These are phyloP conservation scores for Lasiodiplodia citricola DNA, from an alignment of 2,329 filamentous ascomycete genomes.

Conservation along the genomic window DNA sequence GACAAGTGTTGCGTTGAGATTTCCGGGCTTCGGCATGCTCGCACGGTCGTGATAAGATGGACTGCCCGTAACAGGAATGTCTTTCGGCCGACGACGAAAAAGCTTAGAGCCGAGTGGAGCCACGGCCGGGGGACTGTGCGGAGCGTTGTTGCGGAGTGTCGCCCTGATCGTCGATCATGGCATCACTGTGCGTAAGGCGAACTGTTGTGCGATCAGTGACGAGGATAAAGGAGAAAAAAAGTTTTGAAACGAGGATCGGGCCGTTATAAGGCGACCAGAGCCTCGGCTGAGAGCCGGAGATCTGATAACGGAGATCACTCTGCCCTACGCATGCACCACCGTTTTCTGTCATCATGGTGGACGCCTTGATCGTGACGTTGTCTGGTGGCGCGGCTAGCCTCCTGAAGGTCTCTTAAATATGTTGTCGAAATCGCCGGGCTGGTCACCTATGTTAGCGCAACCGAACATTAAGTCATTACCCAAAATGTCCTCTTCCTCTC, in stretches of 20 bases:
- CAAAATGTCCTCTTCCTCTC: background rate
- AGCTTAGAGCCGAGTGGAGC: background rate
- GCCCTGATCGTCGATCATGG: background rate
- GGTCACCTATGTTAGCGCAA: background rate
- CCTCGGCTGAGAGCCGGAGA: conserved; percentile 6
- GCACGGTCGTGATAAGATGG: background rate
- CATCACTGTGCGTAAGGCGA: conserved; percentile 8
- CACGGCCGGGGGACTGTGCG: background rate
- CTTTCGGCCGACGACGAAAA: background rate
- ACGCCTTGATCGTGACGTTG: background rate
- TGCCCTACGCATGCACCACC: background rate
- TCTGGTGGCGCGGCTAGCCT: background rate
- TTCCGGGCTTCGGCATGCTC: background rate
- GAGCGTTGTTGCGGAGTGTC: background rate
- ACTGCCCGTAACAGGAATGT: background rate
- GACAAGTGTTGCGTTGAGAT: background rate
- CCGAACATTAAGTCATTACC: background rate
- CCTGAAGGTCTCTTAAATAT: conserved; percentile 4
- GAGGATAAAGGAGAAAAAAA: background rate
- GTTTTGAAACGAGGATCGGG: background rate
- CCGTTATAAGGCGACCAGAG: background rate
- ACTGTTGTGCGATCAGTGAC: background rate
- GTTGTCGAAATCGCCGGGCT: background rate
- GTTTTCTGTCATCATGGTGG: background rate
- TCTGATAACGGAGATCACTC: conserved; percentile 15